phyloP scores from a whole-genome alignment of 2,329 filamentous ascomycete genomes.

The Helotiales sp. region DNA sequence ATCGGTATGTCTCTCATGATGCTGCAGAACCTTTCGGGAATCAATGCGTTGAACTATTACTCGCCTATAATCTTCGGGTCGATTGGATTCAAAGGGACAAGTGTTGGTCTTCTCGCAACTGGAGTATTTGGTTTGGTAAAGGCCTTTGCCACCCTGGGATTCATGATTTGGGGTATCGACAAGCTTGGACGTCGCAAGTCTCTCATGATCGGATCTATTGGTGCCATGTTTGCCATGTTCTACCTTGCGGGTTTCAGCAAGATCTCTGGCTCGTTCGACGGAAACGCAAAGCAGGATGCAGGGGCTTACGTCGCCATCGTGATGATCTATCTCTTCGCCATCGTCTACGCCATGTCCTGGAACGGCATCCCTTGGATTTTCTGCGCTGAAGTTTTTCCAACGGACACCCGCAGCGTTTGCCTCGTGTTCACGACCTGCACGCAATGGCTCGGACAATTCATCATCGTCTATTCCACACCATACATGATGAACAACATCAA shows the following conservation, averaged over 20 bases:
- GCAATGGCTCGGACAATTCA: slow-evolving; percentile 47
- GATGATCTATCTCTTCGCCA: slow-evolving; percentile 33
- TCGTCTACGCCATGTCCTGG: slow-evolving; percentile 56
- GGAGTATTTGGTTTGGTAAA: slow-evolving; percentile 47
- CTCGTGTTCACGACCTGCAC: slow-evolving; percentile 62
- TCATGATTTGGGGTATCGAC: slow-evolving; percentile 32
- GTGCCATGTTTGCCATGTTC: slow-evolving; percentile 26
- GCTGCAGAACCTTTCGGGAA: slow-evolving; percentile 29
- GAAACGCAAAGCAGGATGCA: slow-evolving; percentile 15
- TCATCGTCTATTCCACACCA: slow-evolving; percentile 39
- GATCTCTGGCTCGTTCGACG: slow-evolving; percentile 40
- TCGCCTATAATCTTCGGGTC: slow-evolving; percentile 30
- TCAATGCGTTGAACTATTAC: slow-evolving; percentile 35
- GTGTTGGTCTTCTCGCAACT: slow-evolving; percentile 48
- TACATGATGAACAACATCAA: slow-evolving; percentile 31
- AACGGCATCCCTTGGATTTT: slow-evolving; percentile 49
- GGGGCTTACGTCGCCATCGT: slow-evolving; percentile 26
- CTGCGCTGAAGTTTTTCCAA: slow-evolving; percentile 49
- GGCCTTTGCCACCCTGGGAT: slow-evolving; percentile 27
- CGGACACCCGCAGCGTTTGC: slow-evolving; percentile 54
- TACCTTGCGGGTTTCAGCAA: slow-evolving; percentile 26
- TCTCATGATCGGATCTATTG: slow-evolving; percentile 26
- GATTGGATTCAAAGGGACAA: slow-evolving; percentile 47
- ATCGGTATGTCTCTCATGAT: slow-evolving; percentile 48
- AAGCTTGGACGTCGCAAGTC: slow-evolving; percentile 29